Conservation (phyloP, 2,329 filamentous ascomycete genomes). For the Simplicillium aogashimaense region DNA sequence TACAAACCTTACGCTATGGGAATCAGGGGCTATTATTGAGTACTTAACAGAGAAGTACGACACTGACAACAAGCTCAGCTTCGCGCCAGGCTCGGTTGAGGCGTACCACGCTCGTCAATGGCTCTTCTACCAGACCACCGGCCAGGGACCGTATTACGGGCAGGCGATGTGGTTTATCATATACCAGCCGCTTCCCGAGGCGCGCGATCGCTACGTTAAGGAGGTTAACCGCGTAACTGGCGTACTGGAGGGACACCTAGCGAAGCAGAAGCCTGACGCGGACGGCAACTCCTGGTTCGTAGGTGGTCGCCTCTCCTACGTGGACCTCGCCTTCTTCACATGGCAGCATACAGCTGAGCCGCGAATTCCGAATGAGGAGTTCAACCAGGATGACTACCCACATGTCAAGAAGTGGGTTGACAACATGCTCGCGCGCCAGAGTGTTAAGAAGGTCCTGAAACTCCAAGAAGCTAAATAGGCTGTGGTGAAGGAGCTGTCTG, state of each 20-base stretch:
- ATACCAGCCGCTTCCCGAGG: conserved; percentile 16
- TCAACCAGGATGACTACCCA: conserved; percentile 4
- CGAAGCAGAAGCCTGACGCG: conserved; percentile 7
- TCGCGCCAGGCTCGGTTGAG: conserved; percentile 5
- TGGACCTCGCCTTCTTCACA: conserved; percentile 15
- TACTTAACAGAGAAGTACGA: conserved; percentile 15
- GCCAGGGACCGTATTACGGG: conserved; percentile 20
- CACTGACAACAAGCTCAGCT: conserved; percentile 7
- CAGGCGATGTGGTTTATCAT: conserved; percentile 14
- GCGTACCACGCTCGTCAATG: conserved; percentile 9
- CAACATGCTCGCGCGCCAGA: conserved; percentile 3
- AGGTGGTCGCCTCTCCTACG: conserved; percentile 12
- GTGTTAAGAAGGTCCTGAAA: conserved; percentile 5
- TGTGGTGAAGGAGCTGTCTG: no score
- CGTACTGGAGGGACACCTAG: conserved; percentile 14
- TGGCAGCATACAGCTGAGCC: conserved; percentile 4
- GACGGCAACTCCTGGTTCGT: conserved; percentile 11
- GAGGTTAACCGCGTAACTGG: conserved; percentile 17
- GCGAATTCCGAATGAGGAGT: background rate
- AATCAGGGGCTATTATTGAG: conserved; percentile 14
- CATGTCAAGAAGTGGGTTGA: conserved; percentile 6
- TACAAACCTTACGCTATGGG: conserved; percentile 11
- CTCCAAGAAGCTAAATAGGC: background rate
- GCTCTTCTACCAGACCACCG: conserved; percentile 12
- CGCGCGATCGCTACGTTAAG: conserved; percentile 16